Percentiles rank a stretch among this genome's conserved stretches.
Conservation (phyloP, 2,329 filamentous ascomycete genomes). For the Tolypocladium amazonense region DNA sequence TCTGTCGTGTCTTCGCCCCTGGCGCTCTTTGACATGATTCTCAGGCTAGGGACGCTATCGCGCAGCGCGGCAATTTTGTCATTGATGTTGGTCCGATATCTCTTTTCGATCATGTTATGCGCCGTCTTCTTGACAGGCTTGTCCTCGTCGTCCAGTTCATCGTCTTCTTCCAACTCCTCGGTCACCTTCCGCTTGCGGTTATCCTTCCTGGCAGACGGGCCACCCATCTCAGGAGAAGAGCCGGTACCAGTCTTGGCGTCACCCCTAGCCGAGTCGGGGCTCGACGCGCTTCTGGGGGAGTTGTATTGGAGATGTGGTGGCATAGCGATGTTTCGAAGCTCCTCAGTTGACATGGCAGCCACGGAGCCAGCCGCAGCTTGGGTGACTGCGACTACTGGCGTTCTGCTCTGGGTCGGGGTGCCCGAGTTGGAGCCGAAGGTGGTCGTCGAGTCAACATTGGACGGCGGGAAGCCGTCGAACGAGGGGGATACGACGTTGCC, state of each 20-base stretch:
- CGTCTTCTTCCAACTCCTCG: constrained; percentile 37
- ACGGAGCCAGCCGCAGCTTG: constrained; percentile 8
- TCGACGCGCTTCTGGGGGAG: constrained; percentile 46
- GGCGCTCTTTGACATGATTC: constrained; percentile 68
- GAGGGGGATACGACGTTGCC: constrained; percentile 17
- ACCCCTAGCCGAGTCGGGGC: constrained; percentile 43
- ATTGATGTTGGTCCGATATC: constrained; percentile 91
- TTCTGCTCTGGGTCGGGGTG: constrained; percentile 13
- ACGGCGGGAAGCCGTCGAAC: constrained; percentile 17
- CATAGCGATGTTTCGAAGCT: constrained; percentile 54
- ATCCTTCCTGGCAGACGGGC: constrained; percentile 30
- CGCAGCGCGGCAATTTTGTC: constrained; percentile 91
- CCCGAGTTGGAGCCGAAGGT: constrained; percentile 16
- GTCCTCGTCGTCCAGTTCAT: constrained; percentile 47
- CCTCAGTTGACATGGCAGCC: constrained; percentile 42
- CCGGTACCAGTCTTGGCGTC: constrained; percentile 33
- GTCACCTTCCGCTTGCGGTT: constrained; percentile 62
- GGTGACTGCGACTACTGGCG: constrained; percentile 17
- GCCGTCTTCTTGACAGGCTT: constrained; percentile 74
- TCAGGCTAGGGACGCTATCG: constrained; percentile 83
- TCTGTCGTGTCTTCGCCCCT: constrained; percentile 58
- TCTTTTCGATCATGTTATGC: constrained; percentile 97
- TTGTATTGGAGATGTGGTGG: constrained; percentile 50
- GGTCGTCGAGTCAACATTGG: constrained; percentile 24
- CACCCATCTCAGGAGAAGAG: constrained; percentile 49